Percentiles rank a stretch among this genome's conserved stretches.
Evolutionary conservation across 306 rosid species (phyloP).

Genomic region (Argentina anserina): DNA sequence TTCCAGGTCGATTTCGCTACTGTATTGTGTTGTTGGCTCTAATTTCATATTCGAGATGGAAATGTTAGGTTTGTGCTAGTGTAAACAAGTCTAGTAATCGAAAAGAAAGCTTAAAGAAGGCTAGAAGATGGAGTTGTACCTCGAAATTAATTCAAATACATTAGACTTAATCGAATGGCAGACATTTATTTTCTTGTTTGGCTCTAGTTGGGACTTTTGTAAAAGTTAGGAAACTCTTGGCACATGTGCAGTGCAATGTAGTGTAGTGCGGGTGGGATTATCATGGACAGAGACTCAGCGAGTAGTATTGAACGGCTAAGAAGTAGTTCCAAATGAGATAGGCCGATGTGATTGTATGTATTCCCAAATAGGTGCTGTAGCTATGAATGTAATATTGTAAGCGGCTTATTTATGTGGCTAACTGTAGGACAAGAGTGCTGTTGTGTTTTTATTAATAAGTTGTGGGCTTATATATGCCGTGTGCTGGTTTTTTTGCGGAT

Average conservation of each 20-base stretch:
- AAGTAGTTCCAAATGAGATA: background rate
- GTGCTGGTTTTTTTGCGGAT: conserved; percentile 24
- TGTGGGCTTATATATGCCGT: background rate
- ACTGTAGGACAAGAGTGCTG: background rate
- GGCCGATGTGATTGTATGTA: background rate
- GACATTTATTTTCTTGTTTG: background rate
- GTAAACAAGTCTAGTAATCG: too few relatives aligned
- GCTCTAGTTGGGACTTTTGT: background rate
- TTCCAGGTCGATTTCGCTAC: conserved; percentile 44
- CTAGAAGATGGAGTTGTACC: background rate
- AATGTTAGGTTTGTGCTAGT: background rate
- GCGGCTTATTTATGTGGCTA: background rate
- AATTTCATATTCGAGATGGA: background rate
- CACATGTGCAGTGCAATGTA: background rate
- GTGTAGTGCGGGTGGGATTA: background rate
- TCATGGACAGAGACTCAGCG: too few relatives aligned
- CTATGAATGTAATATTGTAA: background rate
- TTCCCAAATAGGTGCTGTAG: background rate
- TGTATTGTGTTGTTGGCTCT: conserved; percentile 3
- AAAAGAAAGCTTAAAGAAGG: background rate
- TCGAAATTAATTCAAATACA: background rate
- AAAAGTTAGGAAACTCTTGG: background rate
- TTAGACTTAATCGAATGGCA: background rate
- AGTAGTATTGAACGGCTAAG: background rate
- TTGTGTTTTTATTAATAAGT: background rate